These are phyloP conservation scores for Fistulifera pelliculosa DNA, from an alignment of 108 stramenopile genomes.

Conservation along the genomic window DNA sequence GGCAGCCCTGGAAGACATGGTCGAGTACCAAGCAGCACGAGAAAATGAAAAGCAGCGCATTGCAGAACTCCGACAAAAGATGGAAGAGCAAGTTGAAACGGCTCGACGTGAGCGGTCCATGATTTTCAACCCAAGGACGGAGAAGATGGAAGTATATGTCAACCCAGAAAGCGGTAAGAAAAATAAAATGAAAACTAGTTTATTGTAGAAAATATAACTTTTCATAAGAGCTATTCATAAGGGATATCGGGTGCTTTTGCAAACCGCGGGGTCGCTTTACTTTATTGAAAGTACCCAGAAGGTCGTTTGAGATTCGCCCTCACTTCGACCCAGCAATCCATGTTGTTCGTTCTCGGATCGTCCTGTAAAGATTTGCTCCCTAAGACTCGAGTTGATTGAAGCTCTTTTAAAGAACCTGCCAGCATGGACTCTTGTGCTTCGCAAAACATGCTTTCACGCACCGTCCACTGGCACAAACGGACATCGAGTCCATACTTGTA, in stretches of 20 bases:
- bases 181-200: too few relatives aligned
- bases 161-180: too few relatives aligned
- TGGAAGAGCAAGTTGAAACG: conserved; percentile 46
- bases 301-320: conserved; percentile 66
- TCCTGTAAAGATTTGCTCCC: conserved; percentile 17
- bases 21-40: conserved; percentile 29
- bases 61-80: conserved; percentile 30
- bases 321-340: conserved; percentile 84
- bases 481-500: conserved; percentile 57
- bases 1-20: conserved; percentile 42
- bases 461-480: conserved; percentile 33
- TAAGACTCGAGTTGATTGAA: conserved; percentile 61
- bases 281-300: conserved; percentile 37
- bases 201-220: too few relatives aligned
- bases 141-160: conserved; percentile 46
- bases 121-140: conserved; percentile 59
- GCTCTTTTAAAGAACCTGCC: conserved; percentile 59
- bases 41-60: conserved; percentile 24
- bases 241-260: conserved; percentile 65
- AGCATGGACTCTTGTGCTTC: conserved; percentile 76
- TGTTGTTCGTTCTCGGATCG: conserved; percentile 15
- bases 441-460: conserved; percentile 47
- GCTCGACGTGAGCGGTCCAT: conserved; percentile 64
- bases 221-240: conserved; percentile 30
- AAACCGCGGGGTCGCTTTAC: conserved; percentile 14